Evolutionary conservation across 2,329 filamentous ascomycete species (phyloP).

Genomic region (Hypoxylon sp.): DNA sequence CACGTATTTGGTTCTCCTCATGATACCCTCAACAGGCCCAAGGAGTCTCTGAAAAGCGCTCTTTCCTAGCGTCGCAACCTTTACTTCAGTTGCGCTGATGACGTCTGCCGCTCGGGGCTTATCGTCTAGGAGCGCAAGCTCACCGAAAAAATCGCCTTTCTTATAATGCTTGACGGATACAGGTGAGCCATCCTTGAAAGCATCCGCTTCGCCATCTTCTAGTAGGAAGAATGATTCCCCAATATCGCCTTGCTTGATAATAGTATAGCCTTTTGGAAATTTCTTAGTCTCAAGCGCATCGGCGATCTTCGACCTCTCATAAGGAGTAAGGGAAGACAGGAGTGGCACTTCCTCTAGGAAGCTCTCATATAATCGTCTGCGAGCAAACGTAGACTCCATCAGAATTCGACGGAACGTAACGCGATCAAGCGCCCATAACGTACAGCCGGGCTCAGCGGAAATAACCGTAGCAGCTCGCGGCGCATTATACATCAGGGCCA

Average conservation of each 20-base stretch:
- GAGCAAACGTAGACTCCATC: conserved; percentile 98
- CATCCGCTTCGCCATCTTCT: conserved; percentile 88
- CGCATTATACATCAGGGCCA: conserved; percentile 98
- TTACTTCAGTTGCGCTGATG: conserved; percentile 86
- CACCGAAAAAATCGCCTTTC: conserved; percentile 97
- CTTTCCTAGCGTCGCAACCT: conserved; percentile 92
- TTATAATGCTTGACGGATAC: conserved; percentile 83
- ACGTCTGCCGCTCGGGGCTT: conserved; percentile 93
- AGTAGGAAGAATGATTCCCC: conserved; percentile 94
- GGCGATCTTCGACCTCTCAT: conserved; percentile 97
- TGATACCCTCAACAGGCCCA: conserved; percentile 93
- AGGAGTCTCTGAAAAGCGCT: conserved; percentile 94
- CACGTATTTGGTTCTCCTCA: conserved; percentile 82
- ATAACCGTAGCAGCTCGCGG: conserved; percentile 95
- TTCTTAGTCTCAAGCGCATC: conserved; percentile 95
- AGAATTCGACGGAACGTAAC: conserved; percentile 97
- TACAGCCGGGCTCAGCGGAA: conserved; percentile 82
- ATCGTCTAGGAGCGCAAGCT: conserved; percentile 93
- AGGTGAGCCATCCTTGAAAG: conserved; percentile 81
- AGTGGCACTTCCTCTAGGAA: conserved; percentile 96
- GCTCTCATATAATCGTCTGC: conserved; percentile 95
- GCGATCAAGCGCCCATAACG: conserved; percentile 94
- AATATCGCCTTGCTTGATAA: conserved; percentile 92
- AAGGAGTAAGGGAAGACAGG: conserved; percentile 84
- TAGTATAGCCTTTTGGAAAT: conserved; percentile 81